phyloP scores from a whole-genome alignment of 495 filamentous ascomycete genomes.

The Aspergillus diversus region DNA sequence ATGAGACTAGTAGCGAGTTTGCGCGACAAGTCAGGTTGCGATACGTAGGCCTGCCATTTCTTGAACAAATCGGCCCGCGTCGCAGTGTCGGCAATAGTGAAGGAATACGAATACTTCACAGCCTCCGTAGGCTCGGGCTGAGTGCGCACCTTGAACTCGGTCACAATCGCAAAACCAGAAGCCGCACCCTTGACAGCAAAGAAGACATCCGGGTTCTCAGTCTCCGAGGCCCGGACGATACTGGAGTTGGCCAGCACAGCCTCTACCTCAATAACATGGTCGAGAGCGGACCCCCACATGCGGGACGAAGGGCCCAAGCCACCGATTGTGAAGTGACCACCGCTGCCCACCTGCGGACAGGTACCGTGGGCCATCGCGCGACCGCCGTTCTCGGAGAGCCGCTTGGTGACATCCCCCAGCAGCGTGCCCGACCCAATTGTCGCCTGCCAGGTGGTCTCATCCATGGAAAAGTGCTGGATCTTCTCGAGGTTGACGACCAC shows the following conservation, averaged over 20 bases:
- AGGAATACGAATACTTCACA: slow-evolving; percentile 46
- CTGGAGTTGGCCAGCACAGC: slow-evolving; percentile 66
- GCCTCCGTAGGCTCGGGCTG: slow-evolving; percentile 36
- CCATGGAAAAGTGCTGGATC: slow-evolving; percentile 55
- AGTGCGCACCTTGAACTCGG: slow-evolving; percentile 50
- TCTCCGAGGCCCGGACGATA: slow-evolving; percentile 41
- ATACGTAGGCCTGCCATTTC: slow-evolving; percentile 42
- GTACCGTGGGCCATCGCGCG: slow-evolving; percentile 70
- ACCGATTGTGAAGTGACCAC: slow-evolving; percentile 75
- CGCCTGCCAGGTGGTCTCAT: slow-evolving; percentile 58
- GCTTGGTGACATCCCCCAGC: slow-evolving; percentile 62
- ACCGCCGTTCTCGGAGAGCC: slow-evolving; percentile 61
- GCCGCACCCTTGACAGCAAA: slow-evolving; percentile 56
- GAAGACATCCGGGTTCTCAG: slow-evolving; percentile 51
- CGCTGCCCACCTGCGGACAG: slow-evolving; percentile 67
- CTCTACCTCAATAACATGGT: slow-evolving; percentile 62
- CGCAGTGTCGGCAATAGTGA: slow-evolving; percentile 39
- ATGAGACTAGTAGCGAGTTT: slow-evolving; percentile 50
- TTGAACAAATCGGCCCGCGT: slow-evolving; percentile 39
- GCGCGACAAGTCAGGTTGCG: slow-evolving; percentile 51
- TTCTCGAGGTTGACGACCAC: slow-evolving; percentile 50
- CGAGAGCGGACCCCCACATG: slow-evolving; percentile 66
- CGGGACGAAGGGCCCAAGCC: slow-evolving; percentile 66
- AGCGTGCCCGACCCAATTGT: slow-evolving; percentile 67
- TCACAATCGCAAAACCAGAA: slow-evolving; percentile 50